phyloP scores from a whole-genome alignment of 495 filamentous ascomycete species.

The Aspergillus ostianus region DNA sequence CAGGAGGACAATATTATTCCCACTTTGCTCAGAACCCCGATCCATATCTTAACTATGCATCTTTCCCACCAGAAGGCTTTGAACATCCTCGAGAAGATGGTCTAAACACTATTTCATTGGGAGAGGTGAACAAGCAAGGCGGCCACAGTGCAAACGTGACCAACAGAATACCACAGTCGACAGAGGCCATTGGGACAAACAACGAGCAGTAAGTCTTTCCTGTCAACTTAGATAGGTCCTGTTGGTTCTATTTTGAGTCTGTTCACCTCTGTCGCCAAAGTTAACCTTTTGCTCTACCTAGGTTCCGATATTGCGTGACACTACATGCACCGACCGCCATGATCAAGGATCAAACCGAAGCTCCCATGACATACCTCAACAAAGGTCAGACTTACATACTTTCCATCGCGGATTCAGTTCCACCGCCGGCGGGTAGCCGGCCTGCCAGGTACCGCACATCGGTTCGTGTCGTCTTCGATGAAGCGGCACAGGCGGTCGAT shows the following conservation, averaged over 20 bases:
- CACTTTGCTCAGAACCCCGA: neutral
- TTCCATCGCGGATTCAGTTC: slow-evolving; percentile 63
- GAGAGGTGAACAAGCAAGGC: neutral
- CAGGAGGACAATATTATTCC: neutral
- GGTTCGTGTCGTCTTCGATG: slow-evolving; percentile 88
- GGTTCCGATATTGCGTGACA: slow-evolving; percentile 82
- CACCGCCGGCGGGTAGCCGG: slow-evolving; percentile 44
- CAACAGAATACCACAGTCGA: neutral
- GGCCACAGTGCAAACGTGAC: neutral
- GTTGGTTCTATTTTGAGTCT: neutral
- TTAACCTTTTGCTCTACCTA: slow-evolving; percentile 36
- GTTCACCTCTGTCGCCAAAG: neutral
- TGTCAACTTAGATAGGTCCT: too few relatives aligned
- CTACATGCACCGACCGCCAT: slow-evolving; percentile 93
- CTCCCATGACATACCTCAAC: slow-evolving; percentile 90
- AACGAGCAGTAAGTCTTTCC: neutral
- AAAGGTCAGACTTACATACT: slow-evolving; percentile 93
- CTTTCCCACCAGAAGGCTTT: neutral
- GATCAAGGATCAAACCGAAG: slow-evolving; percentile 80
- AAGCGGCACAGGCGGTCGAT: slow-evolving; percentile 78
- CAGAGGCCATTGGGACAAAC: neutral
- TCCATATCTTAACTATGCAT: neutral
- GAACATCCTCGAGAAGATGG: neutral
- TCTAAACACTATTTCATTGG: neutral
- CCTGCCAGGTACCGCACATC: slow-evolving; percentile 73